Percentiles rank a stretch among this genome's conserved stretches.
Evolutionary conservation across 108 stramenopile genomes (phyloP).

Genomic region (Pseudonitzschia pungens): DNA sequence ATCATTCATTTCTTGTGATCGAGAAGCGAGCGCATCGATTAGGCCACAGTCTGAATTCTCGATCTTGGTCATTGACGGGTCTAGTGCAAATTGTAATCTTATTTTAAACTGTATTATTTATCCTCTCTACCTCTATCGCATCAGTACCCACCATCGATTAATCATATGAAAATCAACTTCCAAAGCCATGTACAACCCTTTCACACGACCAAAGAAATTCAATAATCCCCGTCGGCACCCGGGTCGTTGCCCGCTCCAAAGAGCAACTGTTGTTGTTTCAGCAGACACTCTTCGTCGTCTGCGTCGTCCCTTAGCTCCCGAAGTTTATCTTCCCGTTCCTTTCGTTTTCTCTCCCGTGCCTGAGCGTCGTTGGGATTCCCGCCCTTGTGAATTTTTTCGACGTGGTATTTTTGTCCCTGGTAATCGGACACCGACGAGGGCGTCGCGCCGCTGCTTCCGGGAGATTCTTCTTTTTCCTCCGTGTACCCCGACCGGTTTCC

Average conservation of each 20-base stretch:
- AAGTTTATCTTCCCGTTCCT: conserved; percentile 21
- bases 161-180: too few relatives aligned
- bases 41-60: neutral
- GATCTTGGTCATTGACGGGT: neutral
- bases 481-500: neutral
- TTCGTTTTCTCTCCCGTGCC: conserved; percentile 8
- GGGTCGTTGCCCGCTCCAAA: neutral
- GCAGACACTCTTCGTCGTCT: neutral
- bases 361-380: conserved; percentile 1
- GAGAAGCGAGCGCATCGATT: neutral
- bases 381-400: conserved; percentile 27
- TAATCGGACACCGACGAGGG: conserved; percentile 3
- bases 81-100: too few relatives aligned
- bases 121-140: too few relatives aligned
- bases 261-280: neutral
- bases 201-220: too few relatives aligned
- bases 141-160: too few relatives aligned
- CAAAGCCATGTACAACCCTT: too few relatives aligned
- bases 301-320: conserved; percentile 7
- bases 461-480: too few relatives aligned
- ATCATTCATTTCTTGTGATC: neutral
- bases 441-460: too few relatives aligned
- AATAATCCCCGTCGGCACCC: neutral
- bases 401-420: conserved; percentile 57
- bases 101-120: too few relatives aligned